Evolutionary conservation across 495 filamentous ascomycete genomes (phyloP).

Genomic region (Talaromyces trachyspermus): DNA sequence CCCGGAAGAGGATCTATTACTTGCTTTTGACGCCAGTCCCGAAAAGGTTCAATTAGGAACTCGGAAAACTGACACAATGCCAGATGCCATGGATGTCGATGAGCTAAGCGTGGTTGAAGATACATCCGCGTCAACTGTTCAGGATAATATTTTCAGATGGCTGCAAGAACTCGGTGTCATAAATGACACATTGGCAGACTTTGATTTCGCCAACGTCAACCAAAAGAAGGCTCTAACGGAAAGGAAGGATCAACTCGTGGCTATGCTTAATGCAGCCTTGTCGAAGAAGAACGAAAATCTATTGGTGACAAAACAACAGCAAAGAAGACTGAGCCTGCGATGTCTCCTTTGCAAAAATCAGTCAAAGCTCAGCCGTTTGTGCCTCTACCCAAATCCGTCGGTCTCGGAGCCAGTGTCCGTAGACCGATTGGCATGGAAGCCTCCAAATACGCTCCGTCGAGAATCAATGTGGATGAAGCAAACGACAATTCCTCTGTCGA

Average conservation of each 20-base stretch:
- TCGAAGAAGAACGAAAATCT: not conserved
- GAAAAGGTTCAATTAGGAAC: not conserved
- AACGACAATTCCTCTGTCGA: not conserved
- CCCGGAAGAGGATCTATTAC: slow-evolving; percentile 1
- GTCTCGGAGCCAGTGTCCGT: not conserved
- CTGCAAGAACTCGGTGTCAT: not conserved
- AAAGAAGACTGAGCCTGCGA: not conserved
- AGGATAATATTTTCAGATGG: not conserved
- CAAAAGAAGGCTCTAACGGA: not conserved
- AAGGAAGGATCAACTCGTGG: not conserved
- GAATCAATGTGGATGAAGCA: not conserved
- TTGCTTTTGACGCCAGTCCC: slow-evolving; percentile 2
- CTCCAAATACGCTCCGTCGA: not conserved
- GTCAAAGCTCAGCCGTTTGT: not conserved
- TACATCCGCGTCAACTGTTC: too few relatives aligned
- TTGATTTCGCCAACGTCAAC: not conserved
- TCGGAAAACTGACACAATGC: not conserved
- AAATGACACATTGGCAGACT: not conserved
- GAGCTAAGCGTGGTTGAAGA: not conserved
- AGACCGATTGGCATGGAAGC: not conserved
- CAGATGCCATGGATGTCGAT: not conserved
- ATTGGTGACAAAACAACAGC: not conserved
- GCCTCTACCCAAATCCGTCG: not conserved
- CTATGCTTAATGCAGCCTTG: not conserved
- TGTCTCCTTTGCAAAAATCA: not conserved